Evolutionary conservation across 2,329 filamentous ascomycete genomes (phyloP).

Genomic region (Acrodontium crateriforme): DNA sequence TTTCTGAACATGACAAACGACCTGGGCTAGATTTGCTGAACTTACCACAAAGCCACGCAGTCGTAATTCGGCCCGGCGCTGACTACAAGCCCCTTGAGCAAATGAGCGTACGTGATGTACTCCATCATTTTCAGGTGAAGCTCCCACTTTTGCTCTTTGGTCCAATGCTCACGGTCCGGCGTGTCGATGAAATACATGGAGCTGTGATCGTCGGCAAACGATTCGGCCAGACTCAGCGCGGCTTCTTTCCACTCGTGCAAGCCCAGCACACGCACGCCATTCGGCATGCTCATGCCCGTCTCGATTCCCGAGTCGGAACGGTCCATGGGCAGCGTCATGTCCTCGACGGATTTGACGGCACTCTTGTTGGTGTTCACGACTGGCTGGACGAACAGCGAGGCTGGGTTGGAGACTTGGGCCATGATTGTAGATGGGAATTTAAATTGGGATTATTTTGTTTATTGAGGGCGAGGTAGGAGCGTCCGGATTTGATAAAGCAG

Average conservation of each 20-base stretch:
- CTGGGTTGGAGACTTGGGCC: conserved; percentile 10
- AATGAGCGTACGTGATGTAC: conserved; percentile 63
- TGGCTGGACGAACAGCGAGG: conserved; percentile 15
- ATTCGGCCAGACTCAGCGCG: conserved; percentile 57
- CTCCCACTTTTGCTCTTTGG: conserved; percentile 57
- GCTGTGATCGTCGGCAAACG: conserved; percentile 63
- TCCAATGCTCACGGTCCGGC: conserved; percentile 49
- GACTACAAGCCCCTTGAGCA: conserved; percentile 59
- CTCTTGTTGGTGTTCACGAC: conserved; percentile 19
- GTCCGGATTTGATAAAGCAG: conserved; percentile 31
- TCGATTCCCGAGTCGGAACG: conserved; percentile 5
- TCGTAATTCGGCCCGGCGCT: conserved; percentile 64
- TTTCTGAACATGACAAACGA: neutral
- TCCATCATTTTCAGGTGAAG: conserved; percentile 65
- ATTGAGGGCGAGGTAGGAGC: conserved; percentile 28
- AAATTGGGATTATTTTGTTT: conserved; percentile 14
- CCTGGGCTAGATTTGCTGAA: conserved; percentile 11
- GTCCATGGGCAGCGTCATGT: neutral
- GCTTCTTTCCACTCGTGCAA: conserved; percentile 58
- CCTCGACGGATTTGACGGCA: conserved; percentile 1
- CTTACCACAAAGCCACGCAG: conserved; percentile 65
- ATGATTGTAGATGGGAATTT: conserved; percentile 18
- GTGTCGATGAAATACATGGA: conserved; percentile 62
- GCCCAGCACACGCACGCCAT: conserved; percentile 47
- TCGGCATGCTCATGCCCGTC: conserved; percentile 20